These are phyloP conservation scores for Phaffia tasmanica DNA, from an alignment of 768 basidiomycete genomes.

Conservation along the genomic window DNA sequence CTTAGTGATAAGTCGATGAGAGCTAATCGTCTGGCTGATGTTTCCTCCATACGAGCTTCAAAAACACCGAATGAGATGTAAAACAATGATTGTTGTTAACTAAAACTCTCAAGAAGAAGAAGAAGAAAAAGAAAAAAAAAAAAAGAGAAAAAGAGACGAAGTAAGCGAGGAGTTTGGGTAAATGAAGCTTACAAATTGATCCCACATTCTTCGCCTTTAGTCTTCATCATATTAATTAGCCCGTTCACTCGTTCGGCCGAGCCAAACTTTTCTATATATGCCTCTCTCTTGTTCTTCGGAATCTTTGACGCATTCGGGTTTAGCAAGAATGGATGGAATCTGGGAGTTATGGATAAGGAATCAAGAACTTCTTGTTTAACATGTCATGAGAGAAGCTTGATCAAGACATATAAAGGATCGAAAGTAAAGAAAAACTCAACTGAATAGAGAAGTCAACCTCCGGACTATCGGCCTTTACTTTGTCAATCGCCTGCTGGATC, in stretches of 20 bases:
- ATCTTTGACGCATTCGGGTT: constrained; percentile 39
- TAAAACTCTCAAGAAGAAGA: not conserved
- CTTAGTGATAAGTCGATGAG: constrained; percentile 61
- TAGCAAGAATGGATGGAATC: constrained; percentile 46
- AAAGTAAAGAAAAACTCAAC: not conserved
- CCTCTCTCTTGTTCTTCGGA: constrained; percentile 27
- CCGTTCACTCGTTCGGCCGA: constrained; percentile 43
- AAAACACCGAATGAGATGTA: no score
- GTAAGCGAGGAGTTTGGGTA: not conserved
- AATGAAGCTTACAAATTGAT: constrained; percentile 47
- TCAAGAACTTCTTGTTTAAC: constrained; percentile 30
- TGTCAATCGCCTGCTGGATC: constrained; percentile 1
- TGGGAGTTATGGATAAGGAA: constrained; percentile 39
- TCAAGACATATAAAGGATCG: no score
- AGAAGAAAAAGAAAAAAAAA: not conserved
- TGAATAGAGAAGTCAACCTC: not conserved
- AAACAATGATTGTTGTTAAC: not conserved
- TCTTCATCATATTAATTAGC: constrained; percentile 43
- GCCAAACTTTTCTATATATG: constrained; percentile 43
- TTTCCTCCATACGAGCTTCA: constrained; percentile 50
- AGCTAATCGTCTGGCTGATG: constrained; percentile 55
- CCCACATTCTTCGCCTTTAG: constrained; percentile 50
- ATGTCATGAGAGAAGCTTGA: not conserved
- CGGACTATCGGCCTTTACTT: not conserved
- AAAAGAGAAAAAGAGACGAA: not conserved